Evolutionary conservation across 108 stramenopile species (phyloP).

Genomic region (Schizochytrium sp.): DNA sequence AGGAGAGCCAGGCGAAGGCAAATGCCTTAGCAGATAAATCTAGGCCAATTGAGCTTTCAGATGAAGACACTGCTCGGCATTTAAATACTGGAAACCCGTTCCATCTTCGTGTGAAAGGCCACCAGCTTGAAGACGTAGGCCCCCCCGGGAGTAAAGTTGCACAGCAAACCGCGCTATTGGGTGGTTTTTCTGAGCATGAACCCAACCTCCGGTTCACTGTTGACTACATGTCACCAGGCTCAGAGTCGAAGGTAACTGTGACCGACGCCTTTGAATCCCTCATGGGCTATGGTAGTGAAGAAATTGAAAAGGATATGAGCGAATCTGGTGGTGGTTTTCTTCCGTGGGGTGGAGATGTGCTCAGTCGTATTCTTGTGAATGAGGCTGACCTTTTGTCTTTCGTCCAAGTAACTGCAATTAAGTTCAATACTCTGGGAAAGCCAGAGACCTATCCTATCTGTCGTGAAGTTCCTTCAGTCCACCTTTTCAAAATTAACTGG

Average conservation of each 20-base stretch:
- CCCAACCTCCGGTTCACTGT: constrained; percentile 32
- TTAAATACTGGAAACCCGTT: constrained; percentile 17
- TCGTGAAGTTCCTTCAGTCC: constrained; percentile 46
- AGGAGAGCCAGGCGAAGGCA: constrained; percentile 54
- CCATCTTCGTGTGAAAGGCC: constrained; percentile 41
- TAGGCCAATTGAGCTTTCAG: neutral
- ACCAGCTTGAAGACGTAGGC: neutral
- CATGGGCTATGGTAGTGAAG: constrained; percentile 55
- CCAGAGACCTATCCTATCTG: neutral
- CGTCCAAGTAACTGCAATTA: constrained; percentile 47
- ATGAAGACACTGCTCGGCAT: neutral
- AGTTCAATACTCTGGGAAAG: constrained; percentile 49
- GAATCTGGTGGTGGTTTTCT: constrained; percentile 54
- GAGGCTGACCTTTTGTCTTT: constrained; percentile 33
- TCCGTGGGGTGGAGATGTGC: constrained; percentile 41
- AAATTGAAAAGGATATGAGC: neutral
- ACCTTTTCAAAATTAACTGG: constrained; percentile 43
- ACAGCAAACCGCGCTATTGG: constrained; percentile 2
- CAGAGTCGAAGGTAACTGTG: constrained; percentile 39
- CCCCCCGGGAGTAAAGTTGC: neutral
- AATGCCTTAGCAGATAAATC: constrained; percentile 6
- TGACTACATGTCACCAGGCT: constrained; percentile 23
- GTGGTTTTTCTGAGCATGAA: constrained; percentile 3
- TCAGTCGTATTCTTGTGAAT: constrained; percentile 34
- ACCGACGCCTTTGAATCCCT: neutral